These are phyloP conservation scores for Plicaturopsis crispa DNA, from an alignment of 768 basidiomycete species.

Conservation along the genomic window DNA sequence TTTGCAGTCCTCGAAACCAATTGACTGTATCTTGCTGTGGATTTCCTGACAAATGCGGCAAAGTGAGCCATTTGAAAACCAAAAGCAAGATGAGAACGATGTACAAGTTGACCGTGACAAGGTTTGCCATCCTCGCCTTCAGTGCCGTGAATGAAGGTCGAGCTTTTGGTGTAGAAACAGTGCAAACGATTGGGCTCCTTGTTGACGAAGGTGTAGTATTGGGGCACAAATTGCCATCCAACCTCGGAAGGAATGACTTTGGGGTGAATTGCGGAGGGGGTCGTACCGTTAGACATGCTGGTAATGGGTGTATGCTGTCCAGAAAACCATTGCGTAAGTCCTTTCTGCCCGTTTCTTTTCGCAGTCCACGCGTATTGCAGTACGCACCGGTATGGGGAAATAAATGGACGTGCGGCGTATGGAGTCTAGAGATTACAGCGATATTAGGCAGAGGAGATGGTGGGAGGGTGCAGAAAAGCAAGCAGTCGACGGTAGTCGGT, in stretches of 20 bases:
- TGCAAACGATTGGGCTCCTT: conserved; percentile 95
- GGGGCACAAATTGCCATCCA: conserved; percentile 98
- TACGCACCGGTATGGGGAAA: too few species aligned
- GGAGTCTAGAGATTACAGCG: conserved; percentile 29
- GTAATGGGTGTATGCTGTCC: conserved; percentile 25
- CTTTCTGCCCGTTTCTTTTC: background rate
- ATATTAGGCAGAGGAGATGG: conserved; percentile 11
- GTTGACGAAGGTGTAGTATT: conserved; percentile 99
- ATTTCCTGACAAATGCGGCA: conserved; percentile 63
- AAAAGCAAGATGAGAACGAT: conserved; percentile 13
- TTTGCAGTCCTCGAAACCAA: conserved; percentile 95
- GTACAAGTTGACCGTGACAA: conserved; percentile 89
- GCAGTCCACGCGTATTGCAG: too few species aligned
- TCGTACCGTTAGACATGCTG: conserved; percentile 23
- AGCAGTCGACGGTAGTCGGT: too few species aligned
- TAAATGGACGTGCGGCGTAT: conserved; percentile 28
- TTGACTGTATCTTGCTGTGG: conserved; percentile 89
- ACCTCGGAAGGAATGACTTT: conserved; percentile 88
- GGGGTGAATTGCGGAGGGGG: conserved; percentile 40
- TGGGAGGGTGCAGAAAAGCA: background rate
- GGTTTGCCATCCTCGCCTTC: conserved; percentile 92
- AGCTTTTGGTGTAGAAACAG: conserved; percentile 98
- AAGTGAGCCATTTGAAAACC: conserved; percentile 2
- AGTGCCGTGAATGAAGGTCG: conserved; percentile 94
- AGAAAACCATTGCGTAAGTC: background rate